phyloP scores from a whole-genome alignment of 2,329 filamentous ascomycete species.

The Bipolaris cookei region DNA sequence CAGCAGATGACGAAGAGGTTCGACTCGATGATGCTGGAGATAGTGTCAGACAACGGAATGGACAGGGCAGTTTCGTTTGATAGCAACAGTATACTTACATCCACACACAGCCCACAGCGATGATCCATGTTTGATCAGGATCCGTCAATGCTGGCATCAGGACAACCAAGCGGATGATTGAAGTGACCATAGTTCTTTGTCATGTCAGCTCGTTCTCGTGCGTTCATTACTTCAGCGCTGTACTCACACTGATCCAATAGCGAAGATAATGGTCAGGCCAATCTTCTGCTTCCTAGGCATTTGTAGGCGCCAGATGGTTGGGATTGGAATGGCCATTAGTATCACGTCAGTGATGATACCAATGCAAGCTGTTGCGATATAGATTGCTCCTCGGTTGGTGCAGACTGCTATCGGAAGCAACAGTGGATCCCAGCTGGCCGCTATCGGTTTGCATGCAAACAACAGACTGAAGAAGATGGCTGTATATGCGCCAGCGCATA shows the following conservation, averaged over 20 bases:
- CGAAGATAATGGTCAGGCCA: conserved; percentile 27
- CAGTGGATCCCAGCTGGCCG: conserved; percentile 26
- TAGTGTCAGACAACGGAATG: background rate
- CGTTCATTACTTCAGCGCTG: background rate
- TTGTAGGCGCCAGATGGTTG: conserved; percentile 26
- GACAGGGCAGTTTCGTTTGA: background rate
- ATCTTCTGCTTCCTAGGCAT: conserved; percentile 29
- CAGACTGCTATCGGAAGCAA: conserved; percentile 19
- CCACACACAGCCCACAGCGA: conserved; percentile 19
- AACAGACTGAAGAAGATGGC: conserved; percentile 32
- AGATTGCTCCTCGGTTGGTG: conserved; percentile 29
- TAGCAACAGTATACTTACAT: conserved; percentile 14
- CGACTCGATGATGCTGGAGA: conserved; percentile 46
- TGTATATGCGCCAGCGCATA: conserved; percentile 26
- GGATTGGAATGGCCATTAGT: conserved; percentile 26
- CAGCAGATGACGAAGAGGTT: conserved; percentile 54
- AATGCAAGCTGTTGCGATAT: conserved; percentile 29
- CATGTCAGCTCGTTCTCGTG: conserved; percentile 1
- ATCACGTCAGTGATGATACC: conserved; percentile 29
- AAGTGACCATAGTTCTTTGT: conserved; percentile 23
- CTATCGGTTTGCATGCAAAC: conserved; percentile 32
- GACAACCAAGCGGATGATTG: conserved; percentile 21
- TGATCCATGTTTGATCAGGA: conserved; percentile 23
- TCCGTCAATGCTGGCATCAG: conserved; percentile 22
- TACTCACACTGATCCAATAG: conserved; percentile 27